Evolutionary conservation across 495 filamentous ascomycete species (phyloP).

Genomic region (Aspergillus incahuasiensis): DNA sequence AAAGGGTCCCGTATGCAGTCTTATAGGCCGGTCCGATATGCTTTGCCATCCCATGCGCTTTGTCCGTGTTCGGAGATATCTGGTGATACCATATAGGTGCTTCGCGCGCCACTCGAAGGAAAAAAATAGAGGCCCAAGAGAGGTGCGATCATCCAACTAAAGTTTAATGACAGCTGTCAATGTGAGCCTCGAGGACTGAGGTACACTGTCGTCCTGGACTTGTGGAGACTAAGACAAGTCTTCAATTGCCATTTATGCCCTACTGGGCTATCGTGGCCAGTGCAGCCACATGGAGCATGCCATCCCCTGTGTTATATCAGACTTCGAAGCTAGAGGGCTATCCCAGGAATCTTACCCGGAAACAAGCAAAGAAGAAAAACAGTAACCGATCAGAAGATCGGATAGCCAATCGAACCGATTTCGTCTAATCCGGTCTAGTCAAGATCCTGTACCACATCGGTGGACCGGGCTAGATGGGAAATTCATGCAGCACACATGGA

Average conservation of each 20-base stretch:
- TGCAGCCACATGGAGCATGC: too few relatives aligned
- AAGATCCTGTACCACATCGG: not conserved
- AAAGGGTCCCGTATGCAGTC: not conserved
- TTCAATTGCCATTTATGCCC: not conserved
- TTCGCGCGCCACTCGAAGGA: not conserved
- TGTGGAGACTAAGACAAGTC: not conserved
- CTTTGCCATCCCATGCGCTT: not conserved
- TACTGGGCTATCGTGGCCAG: too few relatives aligned
- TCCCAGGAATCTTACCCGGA: not conserved
- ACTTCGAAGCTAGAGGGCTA: not conserved
- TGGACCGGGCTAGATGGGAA: not conserved
- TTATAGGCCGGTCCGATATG: not conserved
- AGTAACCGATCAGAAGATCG: not conserved
- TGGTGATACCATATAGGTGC: not conserved
- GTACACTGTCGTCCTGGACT: not conserved
- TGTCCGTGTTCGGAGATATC: not conserved
- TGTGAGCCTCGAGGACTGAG: not conserved
- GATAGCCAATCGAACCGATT: not conserved
- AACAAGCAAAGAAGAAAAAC: not conserved
- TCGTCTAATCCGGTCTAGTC: not conserved
- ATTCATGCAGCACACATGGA: slow-evolving; percentile 1
- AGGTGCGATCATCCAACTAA: not conserved
- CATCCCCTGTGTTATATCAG: not conserved
- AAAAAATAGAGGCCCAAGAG: not conserved
- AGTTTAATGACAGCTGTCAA: not conserved